phyloP scores from a whole-genome alignment of 73 alveolate species.

The Tetrahymena malaccensis region DNA sequence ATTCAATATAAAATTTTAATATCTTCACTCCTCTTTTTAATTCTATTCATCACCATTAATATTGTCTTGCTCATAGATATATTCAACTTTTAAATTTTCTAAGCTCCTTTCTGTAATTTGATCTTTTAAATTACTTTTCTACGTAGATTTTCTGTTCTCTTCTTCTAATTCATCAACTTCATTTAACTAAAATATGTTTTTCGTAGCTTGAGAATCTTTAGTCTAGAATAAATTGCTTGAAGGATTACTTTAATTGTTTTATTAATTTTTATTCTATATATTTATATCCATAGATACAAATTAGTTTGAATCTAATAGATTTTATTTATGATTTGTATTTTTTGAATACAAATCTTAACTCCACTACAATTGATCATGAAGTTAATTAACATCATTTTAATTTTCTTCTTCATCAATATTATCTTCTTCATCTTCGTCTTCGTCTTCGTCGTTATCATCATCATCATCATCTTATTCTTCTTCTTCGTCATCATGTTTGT shows the following conservation, averaged over 20 bases:
- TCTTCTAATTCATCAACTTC: not conserved
- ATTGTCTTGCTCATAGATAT: not conserved
- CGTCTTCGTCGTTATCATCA: not conserved
- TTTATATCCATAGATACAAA: too few species aligned
- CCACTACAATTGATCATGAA: not conserved
- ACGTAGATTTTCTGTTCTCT: not conserved
- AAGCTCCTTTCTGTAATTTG: not conserved
- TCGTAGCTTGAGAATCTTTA: not conserved
- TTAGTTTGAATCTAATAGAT: not conserved
- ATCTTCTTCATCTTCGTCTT: not conserved
- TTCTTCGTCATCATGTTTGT: not conserved
- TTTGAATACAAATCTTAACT: not conserved
- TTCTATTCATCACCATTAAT: not conserved
- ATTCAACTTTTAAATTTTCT: not conserved
- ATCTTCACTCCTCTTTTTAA: not conserved
- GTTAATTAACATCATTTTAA: too few species aligned
- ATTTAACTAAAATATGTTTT: not conserved
- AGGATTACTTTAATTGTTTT: not conserved
- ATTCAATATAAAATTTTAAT: not conserved
- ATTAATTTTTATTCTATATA: not conserved
- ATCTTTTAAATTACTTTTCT: not conserved
- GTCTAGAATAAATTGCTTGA: not conserved
- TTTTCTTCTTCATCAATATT: not conserved
- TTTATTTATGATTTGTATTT: too few species aligned
- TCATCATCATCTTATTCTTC: not conserved